Percentiles rank a stretch among this genome's conserved stretches.
phyloP scores from a whole-genome alignment of 2,329 filamentous ascomycete genomes.

The Bipolaris oryzae region DNA sequence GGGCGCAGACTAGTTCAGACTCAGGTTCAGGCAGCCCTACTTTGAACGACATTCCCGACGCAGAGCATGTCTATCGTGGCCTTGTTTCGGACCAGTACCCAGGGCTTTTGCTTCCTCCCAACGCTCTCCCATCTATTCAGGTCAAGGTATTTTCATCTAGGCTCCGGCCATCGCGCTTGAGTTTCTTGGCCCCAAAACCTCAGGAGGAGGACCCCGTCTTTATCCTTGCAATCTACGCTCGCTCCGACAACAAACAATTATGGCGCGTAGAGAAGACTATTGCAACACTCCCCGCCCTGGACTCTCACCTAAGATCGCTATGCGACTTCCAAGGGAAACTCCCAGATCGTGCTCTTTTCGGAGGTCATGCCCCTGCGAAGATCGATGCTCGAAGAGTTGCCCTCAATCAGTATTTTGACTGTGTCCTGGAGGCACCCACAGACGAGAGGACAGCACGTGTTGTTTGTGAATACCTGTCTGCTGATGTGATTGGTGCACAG shows the following conservation, averaged over 20 bases:
- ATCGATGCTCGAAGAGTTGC: constrained; percentile 84
- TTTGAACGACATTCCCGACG: constrained; percentile 40
- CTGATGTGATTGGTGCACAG: constrained; percentile 66
- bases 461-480: constrained; percentile 84
- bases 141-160: constrained; percentile 91
- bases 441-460: constrained; percentile 77
- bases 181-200: constrained; percentile 77
- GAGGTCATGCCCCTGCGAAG: constrained; percentile 89
- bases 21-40: constrained; percentile 37
- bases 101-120: constrained; percentile 82
- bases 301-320: constrained; percentile 78
- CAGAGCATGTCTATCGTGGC: constrained; percentile 70
- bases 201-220: constrained; percentile 93
- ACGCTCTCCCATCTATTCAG: constrained; percentile 83
- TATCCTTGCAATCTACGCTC: constrained; percentile 82
- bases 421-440: constrained; percentile 80
- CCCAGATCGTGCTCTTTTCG: constrained; percentile 86
- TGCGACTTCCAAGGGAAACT: constrained; percentile 74
- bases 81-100: constrained; percentile 86
- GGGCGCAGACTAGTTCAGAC: constrained; percentile 42
- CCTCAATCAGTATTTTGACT: constrained; percentile 84
- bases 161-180: constrained; percentile 89
- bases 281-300: constrained; percentile 77
- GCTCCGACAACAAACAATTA: constrained; percentile 76
- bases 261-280: constrained; percentile 97